Base-by-base conservation (phyloP, 176 grass and related monocot species). In the Aegilops tauschii region DNA sequence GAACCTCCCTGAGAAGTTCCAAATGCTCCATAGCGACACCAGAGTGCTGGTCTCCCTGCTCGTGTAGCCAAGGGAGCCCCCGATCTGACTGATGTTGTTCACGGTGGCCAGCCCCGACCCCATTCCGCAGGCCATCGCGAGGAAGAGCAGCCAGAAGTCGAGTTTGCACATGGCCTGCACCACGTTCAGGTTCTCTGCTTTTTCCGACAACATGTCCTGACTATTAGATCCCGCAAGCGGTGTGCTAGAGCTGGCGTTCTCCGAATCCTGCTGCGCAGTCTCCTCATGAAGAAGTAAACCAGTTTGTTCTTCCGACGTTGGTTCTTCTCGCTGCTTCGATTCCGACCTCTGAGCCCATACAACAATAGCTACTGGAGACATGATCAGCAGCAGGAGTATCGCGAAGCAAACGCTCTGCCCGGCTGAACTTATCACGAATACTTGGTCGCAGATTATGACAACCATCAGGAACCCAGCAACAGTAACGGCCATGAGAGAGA, bases 1-100 rank as follows among this genome's bases (percentile, higher is more conserved):
- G 14, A 93, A 93, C 58, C 91, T 86, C 16, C 94, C 94, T 1
- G 92, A 80, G 70, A 96, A 96, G 83, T 91, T 96, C 94, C 89
- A 96, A 44, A 96, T 93, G 71, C 87, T 93, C 91, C 91, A 96
- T 4, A 96, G 69, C 5, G 91, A 96, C 27, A 96, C 86, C 17
- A 93, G 86, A 0, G 91, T 96, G 78, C 79, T 82, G 4, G 91
- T 96, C 75, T 89, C 91, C 56, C 78, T 79, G 77, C 4, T 81
- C 5, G 67, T 73, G 91, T 96, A 96, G 44, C 94, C 91, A 5
- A 96, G 87, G 28, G 94, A 93, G 18, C 67, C 62, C 4, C 94
- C 94, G 0, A 96, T 96, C 81, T 96, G 94, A 69, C 94, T 88
- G 54, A 96, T 96, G n/a, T 93, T 96, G 82, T 96, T 93, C 78